Percentiles rank a stretch among this genome's conserved stretches.
Conservation (phyloP, 495 filamentous ascomycete genomes). For the Rostrohypoxylon terebratum region DNA sequence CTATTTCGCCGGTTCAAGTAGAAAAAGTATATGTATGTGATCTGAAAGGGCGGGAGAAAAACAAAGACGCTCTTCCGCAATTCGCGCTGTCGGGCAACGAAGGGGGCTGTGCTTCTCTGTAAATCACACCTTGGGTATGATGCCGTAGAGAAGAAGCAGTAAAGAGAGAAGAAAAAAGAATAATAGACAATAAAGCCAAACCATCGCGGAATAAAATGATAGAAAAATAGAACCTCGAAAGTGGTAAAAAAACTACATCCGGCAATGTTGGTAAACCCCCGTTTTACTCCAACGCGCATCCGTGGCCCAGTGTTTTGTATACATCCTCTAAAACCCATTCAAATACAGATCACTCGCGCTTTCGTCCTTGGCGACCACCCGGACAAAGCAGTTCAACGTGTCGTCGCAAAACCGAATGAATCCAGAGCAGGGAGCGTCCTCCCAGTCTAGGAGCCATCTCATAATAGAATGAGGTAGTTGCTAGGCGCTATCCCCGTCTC, state of each 20-base stretch:
- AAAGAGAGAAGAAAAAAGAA: conserved; percentile 42
- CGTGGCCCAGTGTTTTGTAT: conserved; percentile 39
- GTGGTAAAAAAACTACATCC: conserved; percentile 41
- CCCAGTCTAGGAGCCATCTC: conserved; percentile 47
- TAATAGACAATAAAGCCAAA: conserved; percentile 44
- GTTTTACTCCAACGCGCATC: conserved; percentile 52
- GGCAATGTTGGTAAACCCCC: conserved; percentile 36
- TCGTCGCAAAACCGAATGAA: conserved; percentile 24
- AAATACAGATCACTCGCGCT: conserved; percentile 39
- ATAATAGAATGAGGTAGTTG: conserved; percentile 98
- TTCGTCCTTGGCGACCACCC: conserved; percentile 17
- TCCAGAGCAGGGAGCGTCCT: neutral
- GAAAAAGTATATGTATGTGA: conserved; percentile 30
- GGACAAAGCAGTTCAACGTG: conserved; percentile 10
- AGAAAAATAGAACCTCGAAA: conserved; percentile 51
- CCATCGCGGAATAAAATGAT: conserved; percentile 45
- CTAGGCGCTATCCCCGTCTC: conserved; percentile 97
- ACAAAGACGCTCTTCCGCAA: conserved; percentile 25
- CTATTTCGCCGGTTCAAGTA: conserved; percentile 26
- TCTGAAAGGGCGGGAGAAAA: conserved; percentile 16
- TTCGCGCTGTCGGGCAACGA: conserved; percentile 32
- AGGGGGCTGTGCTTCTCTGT: conserved; percentile 8
- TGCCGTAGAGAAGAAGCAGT: conserved; percentile 28
- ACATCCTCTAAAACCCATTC: conserved; percentile 47
- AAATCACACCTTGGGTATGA: conserved; percentile 34